A percentile compares a stretch with the other conserved stretches of the same genome.
phyloP scores from a whole-genome alignment of 148 eudicot species.

The Chenopodium suecicum region DNA sequence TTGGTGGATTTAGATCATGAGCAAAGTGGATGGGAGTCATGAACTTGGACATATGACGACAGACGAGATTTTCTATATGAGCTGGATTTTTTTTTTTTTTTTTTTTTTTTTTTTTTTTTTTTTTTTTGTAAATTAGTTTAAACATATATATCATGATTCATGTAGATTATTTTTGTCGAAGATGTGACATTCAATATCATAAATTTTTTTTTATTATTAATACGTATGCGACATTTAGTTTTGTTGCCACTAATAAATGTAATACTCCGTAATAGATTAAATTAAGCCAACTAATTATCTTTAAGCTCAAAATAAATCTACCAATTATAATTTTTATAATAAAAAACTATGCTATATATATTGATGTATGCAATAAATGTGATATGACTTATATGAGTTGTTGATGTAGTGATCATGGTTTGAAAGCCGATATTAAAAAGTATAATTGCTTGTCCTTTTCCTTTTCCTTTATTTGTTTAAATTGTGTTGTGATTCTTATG shows the following conservation, averaged over 20 bases:
- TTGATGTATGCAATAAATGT: background rate
- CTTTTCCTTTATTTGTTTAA: background rate
- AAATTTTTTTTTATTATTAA: background rate
- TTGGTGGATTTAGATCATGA: conserved; percentile 29
- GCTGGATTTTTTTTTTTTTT: background rate
- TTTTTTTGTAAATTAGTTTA: too few relatives aligned
- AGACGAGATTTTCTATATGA: conserved; percentile 16
- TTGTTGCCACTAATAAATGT: background rate
- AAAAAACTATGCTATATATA: background rate
- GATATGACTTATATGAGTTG: background rate
- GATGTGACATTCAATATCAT: background rate
- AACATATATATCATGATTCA: background rate
- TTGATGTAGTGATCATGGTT: background rate
- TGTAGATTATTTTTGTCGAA: background rate
- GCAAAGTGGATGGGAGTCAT: conserved; percentile 21
- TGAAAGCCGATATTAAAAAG: background rate
- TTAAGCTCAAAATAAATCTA: background rate
- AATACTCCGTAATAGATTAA: background rate
- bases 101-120: too few relatives aligned
- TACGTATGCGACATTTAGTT: conserved; percentile 5
- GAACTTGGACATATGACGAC: conserved; percentile 14
- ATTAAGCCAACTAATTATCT: conserved; percentile 1
- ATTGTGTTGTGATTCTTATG: too few relatives aligned
- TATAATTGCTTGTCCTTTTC: background rate
- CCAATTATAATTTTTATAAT: background rate